Evolutionary conservation across 257 asterid genomes (phyloP).

Genomic region (Galeopsis tetrahit): DNA sequence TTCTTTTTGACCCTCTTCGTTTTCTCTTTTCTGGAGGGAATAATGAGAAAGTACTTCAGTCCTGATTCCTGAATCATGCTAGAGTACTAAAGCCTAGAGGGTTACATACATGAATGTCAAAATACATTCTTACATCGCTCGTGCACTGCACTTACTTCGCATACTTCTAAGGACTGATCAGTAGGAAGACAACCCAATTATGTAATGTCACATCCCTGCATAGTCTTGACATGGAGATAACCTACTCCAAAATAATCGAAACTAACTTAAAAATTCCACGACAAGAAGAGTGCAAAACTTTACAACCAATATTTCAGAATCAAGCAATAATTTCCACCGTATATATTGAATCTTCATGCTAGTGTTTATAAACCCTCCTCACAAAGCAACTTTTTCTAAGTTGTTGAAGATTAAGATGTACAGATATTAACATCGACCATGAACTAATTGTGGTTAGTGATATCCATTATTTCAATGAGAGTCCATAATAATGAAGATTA

Average conservation of each 20-base stretch:
- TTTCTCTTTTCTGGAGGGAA: slow-evolving; percentile 8
- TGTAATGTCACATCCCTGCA: slow-evolving; percentile 16
- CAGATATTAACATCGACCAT: background rate
- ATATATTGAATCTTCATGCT: background rate
- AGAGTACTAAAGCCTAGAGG: slow-evolving; percentile 2
- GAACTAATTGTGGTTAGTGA: background rate
- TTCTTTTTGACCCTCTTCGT: background rate
- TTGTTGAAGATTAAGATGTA: slow-evolving; percentile 14
- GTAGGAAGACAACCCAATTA: slow-evolving; percentile 24
- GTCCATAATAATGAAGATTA: slow-evolving; percentile 7
- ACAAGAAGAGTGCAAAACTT: slow-evolving; percentile 13
- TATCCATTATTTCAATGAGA: slow-evolving; percentile 14
- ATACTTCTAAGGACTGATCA: slow-evolving; percentile 21
- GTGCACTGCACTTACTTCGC: slow-evolving; percentile 17
- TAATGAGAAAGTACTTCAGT: slow-evolving; percentile 18
- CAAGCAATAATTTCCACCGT: slow-evolving; percentile 12
- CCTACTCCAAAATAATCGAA: slow-evolving; percentile 24
- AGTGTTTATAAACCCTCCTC: slow-evolving; percentile 33
- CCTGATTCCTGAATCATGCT: slow-evolving; percentile 26
- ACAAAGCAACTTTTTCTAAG: slow-evolving; percentile 1
- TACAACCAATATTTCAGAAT: slow-evolving; percentile 11
- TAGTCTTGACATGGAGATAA: slow-evolving; percentile 17
- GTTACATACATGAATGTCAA: slow-evolving; percentile 23
- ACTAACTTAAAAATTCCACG: slow-evolving; percentile 1
- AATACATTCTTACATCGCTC: slow-evolving; percentile 26